Base-by-base conservation (phyloP, 257 asterid species). In the Phtheirospermum japonicum region DNA sequence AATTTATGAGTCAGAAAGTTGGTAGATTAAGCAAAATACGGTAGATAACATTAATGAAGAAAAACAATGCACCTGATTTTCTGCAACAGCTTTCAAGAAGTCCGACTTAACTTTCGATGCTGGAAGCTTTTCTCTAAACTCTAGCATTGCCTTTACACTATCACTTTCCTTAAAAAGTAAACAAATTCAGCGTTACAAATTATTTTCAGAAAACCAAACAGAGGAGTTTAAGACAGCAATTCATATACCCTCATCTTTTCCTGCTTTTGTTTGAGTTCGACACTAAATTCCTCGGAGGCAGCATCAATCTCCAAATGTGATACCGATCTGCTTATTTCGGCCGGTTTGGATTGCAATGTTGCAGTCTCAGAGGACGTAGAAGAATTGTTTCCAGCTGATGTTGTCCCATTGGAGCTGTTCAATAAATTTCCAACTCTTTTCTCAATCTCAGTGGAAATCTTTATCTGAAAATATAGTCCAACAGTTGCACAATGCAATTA, bases 101-200 rank as follows among this genome's bases (percentile, higher is more conserved):
- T 86, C 94, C 16, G 84, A 72, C 71, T 84, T 93, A 36, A 77
- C 78, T 76, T 93, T 85, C 73, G 69, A 93, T 40, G 97, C 97
- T 0, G 97, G 96, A 65, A 93, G 91, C 76, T 82, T 85, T 75
- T 83, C 96, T 75, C 97, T 78, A 67, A 93, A 87, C 26, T 81
- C 83, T 39, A 85, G 82, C 95, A 89, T 89, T 67, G 72, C 80
- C 82, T 87, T 93, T 51, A 80, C 88, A 20, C 66, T 36, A 18
- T 74, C 85, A 69, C 77, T 76, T 71, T 68, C 88, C 99, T 93
- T 74, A 73, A 75, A 74, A 76, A 74, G 66, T 30, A 34, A 60
- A 68, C 34, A 73, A 46, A 65, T 33, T 63, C 48, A 69, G 64
- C 67, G 46, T 57, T 64, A 62, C 19, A 56, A 69, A 17, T 23